These are phyloP conservation scores for Cryphonectria naterciae DNA, from an alignment of 2,329 filamentous ascomycete genomes.

Conservation along the genomic window DNA sequence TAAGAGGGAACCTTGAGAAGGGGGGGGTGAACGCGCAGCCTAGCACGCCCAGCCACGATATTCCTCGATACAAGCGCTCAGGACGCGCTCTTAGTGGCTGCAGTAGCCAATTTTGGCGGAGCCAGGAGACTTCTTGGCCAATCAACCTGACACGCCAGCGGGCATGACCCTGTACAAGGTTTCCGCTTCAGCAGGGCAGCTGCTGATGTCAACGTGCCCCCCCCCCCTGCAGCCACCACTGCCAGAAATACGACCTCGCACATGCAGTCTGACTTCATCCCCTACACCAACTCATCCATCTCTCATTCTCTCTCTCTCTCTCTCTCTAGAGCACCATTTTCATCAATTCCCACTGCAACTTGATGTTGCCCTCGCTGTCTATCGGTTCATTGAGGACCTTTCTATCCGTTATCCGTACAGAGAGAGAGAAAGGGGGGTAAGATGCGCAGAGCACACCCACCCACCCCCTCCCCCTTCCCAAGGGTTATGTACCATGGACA, in stretches of 20 bases:
- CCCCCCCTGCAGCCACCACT: slow-evolving; percentile 3
- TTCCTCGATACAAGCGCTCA: too few relatives aligned
- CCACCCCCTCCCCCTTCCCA: too few relatives aligned
- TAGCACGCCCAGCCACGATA: slow-evolving; percentile 11
- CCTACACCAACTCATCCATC: background rate
- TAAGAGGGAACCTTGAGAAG: background rate
- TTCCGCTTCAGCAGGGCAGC: background rate
- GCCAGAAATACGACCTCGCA: background rate
- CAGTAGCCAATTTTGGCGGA: background rate
- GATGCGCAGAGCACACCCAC: background rate
- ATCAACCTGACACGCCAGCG: slow-evolving; percentile 7
- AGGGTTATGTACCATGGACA: too few relatives aligned
- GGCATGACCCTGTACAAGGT: slow-evolving; percentile 2
- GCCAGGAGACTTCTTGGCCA: slow-evolving; percentile 2
- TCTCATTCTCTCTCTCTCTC: background rate
- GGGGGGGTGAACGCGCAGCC: background rate
- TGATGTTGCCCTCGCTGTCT: background rate
- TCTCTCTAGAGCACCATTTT: background rate
- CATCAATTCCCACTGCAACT: background rate
- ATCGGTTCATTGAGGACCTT: background rate
- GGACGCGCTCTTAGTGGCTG: slow-evolving; percentile 1
- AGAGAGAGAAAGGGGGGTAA: background rate
- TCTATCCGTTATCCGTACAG: background rate
- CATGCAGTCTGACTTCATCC: background rate
- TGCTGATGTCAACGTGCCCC: slow-evolving; percentile 11